Evolutionary conservation across 257 asterid species (phyloP).

Genomic region (Mentha longifolia): DNA sequence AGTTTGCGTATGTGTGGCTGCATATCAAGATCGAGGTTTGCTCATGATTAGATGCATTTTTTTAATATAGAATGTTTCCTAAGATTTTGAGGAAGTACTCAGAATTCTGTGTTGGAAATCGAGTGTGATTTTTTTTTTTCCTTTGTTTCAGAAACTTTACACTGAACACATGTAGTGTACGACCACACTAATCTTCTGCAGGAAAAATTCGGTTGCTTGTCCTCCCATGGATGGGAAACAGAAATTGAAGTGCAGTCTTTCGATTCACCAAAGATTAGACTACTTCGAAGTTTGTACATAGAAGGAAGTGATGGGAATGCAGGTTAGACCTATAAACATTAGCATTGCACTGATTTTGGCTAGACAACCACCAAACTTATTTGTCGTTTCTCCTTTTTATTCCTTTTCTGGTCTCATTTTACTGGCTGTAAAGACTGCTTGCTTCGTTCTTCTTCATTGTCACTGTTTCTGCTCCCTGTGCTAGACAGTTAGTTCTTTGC

Average conservation of each 20-base stretch:
- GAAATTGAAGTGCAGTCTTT: conserved; percentile 71
- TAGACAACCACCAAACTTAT: background rate
- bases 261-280: conserved; percentile 75
- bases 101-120: background rate
- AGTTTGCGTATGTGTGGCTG: too few species aligned
- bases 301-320: conserved; percentile 66
- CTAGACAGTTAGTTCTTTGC: background rate
- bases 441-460: too few species aligned
- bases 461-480: background rate
- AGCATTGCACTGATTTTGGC: background rate
- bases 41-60: conserved; percentile 15
- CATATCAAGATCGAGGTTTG: background rate
- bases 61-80: background rate
- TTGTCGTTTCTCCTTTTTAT: too few species aligned
- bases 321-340: conserved; percentile 34
- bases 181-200: conserved; percentile 34
- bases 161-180: background rate
- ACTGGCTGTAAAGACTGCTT: too few species aligned
- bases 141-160: background rate
- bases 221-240: conserved; percentile 65
- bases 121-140: background rate
- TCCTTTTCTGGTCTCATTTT: too few species aligned
- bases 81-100: background rate
- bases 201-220: conserved; percentile 56
- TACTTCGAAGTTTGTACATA: conserved; percentile 69